Evolutionary conservation across 805 yeast species (phyloP).

Genomic region (Hanseniaspora thailandica): DNA sequence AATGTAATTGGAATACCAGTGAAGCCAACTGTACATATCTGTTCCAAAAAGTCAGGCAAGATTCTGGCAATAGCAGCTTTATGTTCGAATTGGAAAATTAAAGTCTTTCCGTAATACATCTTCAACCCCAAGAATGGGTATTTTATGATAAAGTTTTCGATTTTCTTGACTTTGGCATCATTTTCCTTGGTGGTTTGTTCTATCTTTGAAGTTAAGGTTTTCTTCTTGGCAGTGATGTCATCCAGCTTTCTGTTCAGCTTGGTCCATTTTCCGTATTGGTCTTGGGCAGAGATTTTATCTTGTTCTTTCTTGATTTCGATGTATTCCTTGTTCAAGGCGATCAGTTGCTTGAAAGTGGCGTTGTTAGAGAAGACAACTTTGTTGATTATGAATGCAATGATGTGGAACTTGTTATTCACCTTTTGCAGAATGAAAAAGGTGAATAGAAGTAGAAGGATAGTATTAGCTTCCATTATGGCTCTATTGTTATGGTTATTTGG

Average conservation of each 20-base stretch:
- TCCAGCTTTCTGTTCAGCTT: slow-evolving; percentile 67
- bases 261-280: slow-evolving; percentile 93
- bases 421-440: slow-evolving; percentile 8
- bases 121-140: slow-evolving; percentile 26
- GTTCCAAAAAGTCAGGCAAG: slow-evolving; percentile 25
- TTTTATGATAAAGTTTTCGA: slow-evolving; percentile 24
- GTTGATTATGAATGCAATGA: slow-evolving; percentile 6
- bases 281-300: slow-evolving; percentile 66
- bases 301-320: slow-evolving; percentile 41
- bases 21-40: slow-evolving; percentile 28
- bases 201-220: slow-evolving; percentile 31
- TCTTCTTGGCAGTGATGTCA: slow-evolving; percentile 42
- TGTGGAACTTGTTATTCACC: slow-evolving; percentile 6
- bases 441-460: slow-evolving; percentile 1
- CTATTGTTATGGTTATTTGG: neutral
- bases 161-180: slow-evolving; percentile 17
- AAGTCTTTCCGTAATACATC: slow-evolving; percentile 27
- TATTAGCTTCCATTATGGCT: slow-evolving; percentile 7
- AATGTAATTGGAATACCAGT: slow-evolving; percentile 16
- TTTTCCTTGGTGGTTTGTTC: slow-evolving; percentile 14
- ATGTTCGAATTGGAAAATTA: slow-evolving; percentile 24
- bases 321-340: slow-evolving; percentile 30
- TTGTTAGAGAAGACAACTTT: slow-evolving; percentile 3
- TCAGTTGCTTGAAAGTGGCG: neutral
- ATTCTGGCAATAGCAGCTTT: slow-evolving; percentile 18